Evolutionary conservation across 2,329 filamentous ascomycete genomes (phyloP).

Genomic region (Diplocarpon rosae): DNA sequence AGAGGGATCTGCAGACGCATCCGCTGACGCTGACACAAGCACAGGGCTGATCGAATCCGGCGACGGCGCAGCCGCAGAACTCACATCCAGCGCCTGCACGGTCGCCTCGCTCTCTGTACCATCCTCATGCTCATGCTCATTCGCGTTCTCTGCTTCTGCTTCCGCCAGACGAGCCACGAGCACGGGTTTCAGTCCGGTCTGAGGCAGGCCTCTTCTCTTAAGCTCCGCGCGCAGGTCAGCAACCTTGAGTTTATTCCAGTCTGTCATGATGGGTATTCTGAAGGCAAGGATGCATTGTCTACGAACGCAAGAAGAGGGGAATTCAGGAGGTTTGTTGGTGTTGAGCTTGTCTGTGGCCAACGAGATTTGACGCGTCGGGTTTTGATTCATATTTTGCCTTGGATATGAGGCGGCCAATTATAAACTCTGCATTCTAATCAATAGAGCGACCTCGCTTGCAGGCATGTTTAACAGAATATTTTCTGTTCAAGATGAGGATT

Average conservation of each 20-base stretch:
- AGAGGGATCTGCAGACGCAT: constrained; percentile 8
- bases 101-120: constrained; percentile 26
- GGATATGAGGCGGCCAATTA: too few relatives aligned
- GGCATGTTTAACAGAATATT: too few relatives aligned
- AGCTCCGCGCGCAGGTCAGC: constrained; percentile 65
- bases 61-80: constrained; percentile 16
- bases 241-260: constrained; percentile 55
- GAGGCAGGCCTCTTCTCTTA: constrained; percentile 57
- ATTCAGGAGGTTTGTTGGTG: too few relatives aligned
- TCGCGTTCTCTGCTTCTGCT: constrained; percentile 24
- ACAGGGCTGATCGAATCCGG: constrained; percentile 18
- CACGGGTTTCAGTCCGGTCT: constrained; percentile 60
- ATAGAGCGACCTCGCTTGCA: too few relatives aligned
- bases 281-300: constrained; percentile 15
- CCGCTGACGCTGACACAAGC: constrained; percentile 4
- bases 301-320: too few relatives aligned
- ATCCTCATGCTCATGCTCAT: constrained; percentile 17
- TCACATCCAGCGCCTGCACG: constrained; percentile 17
- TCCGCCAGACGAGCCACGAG: constrained; percentile 53
- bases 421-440: too few relatives aligned
- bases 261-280: constrained; percentile 31
- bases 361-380: too few relatives aligned
- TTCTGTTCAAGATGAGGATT: too few relatives aligned
- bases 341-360: too few relatives aligned
- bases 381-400: too few relatives aligned